Evolutionary conservation across 345 rosid species (phyloP), one percentile per base, ranked within the genome.

Genomic region (Ricinus communis): DNA sequence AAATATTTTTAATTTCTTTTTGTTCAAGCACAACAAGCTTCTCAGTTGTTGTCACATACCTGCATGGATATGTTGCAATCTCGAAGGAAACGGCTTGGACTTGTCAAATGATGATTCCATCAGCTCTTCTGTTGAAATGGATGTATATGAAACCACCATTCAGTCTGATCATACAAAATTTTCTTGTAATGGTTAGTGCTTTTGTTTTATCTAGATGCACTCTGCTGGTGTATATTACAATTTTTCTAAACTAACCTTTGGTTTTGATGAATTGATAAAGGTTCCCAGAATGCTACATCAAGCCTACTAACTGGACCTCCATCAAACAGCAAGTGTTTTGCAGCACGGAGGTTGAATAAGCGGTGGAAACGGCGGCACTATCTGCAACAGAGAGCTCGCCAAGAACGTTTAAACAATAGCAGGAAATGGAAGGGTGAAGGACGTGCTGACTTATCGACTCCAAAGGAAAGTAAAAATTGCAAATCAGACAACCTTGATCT

Each of bases 351-450:
- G 76, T 83, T 89, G 68, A 82, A 85, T 70, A 95, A 95, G 85
- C 86, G 93, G 67, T 95, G 99, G 99, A 95, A 92, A 80, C 86
- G 98, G 59, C 85, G 73, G 55, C 84, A 85, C 72, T 89, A 88
- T 82, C 83, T 83, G 77, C 97, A 95, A 67, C 97, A 87, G 68
- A 89, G 81, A 80, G 98, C 97, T 80, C 88, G 96, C 61, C 96
- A 88, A 78, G 99, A 95, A 76, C 91, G 93, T 63, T 81, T 92
- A 71, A 95, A 89, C 81, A 89, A 78, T 82, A 90, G 91, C 78
- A 86, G 96, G 85, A 92, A 95, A 79, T 86, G 99, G 97, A 95
- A 90, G 85, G 88, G 89, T 62, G 99, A 92, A 79, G 89, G 85
- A 62, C 76, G 64, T 69, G 43, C 66, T 21, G 87, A 85, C 54